These are phyloP conservation scores for Pestalotiopsis sp. DNA, from an alignment of 2,329 filamentous ascomycete genomes.

Conservation along the genomic window DNA sequence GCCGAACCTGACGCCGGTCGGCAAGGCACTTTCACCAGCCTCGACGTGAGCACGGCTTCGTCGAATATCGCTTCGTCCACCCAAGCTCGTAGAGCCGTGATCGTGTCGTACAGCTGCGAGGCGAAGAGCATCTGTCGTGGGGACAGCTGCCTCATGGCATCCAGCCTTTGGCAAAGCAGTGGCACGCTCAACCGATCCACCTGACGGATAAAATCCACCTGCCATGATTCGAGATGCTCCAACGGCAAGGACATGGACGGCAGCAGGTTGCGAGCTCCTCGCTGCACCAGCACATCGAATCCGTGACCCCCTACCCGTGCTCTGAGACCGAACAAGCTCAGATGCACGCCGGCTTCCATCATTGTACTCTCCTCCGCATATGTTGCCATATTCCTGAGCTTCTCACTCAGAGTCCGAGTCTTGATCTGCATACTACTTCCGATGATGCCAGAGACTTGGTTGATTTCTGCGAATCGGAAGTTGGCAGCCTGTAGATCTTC, in stretches of 20 bases:
- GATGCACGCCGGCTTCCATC: constrained; percentile 55
- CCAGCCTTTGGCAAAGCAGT: constrained; percentile 40
- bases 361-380: constrained; percentile 53
- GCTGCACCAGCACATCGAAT: constrained; percentile 66
- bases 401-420: constrained; percentile 59
- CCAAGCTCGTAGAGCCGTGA: constrained; percentile 39
- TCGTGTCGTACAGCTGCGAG: constrained; percentile 41
- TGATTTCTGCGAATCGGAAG: constrained; percentile 75
- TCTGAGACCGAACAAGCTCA: constrained; percentile 61
- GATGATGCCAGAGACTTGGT: constrained; percentile 70
- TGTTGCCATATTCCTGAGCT: constrained; percentile 66
- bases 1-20: constrained; percentile 18
- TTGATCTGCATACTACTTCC: constrained; percentile 76
- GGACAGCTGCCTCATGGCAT: constrained; percentile 38
- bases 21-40: constrained; percentile 43
- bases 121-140: constrained; percentile 47
- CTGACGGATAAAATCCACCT: constrained; percentile 55
- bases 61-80: constrained; percentile 44
- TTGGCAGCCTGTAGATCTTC: constrained; percentile 70
- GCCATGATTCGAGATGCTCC: constrained; percentile 54
- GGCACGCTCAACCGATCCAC: constrained; percentile 48
- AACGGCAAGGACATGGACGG: constrained; percentile 61
- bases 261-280: constrained; percentile 58
- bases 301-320: constrained; percentile 54
- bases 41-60: constrained; percentile 41